phyloP scores from a whole-genome alignment of 768 basidiomycete species.

The Collybia nuda region DNA sequence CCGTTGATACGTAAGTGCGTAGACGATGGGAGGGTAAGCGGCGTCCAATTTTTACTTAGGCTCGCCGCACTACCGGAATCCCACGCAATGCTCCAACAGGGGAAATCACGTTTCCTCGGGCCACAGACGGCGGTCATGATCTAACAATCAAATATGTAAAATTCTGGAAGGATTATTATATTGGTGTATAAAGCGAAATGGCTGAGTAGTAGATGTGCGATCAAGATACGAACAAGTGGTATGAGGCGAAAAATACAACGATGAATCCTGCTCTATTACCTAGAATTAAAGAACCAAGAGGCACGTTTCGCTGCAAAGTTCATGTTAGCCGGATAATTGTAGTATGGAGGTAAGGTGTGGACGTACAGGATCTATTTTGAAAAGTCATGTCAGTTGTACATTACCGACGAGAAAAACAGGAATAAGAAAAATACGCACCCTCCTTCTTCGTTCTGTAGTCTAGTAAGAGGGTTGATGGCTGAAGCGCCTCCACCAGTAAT shows the following conservation, averaged over 20 bases:
- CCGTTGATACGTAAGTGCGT: too few relatives aligned
- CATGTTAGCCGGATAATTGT: constrained; percentile 16
- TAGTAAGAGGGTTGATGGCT: constrained; percentile 61
- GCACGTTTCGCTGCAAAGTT: constrained; percentile 74
- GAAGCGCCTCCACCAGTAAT: constrained; percentile 42
- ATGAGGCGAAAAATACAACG: constrained; percentile 13
- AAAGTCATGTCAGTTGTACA: constrained; percentile 8
- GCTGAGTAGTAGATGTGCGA: constrained; percentile 17
- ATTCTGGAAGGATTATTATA: constrained; percentile 8
- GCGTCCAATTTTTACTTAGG: too few relatives aligned
- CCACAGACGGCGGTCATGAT: too few relatives aligned
- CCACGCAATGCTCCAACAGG: too few relatives aligned
- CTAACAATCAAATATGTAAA: too few relatives aligned
- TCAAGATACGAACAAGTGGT: constrained; percentile 16
- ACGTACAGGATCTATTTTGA: constrained; percentile 39
- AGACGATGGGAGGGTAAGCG: too few relatives aligned
- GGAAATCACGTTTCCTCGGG: too few relatives aligned
- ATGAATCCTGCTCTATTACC: constrained; percentile 36
- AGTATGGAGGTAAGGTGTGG: constrained; percentile 16
- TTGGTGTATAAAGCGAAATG: constrained; percentile 2
- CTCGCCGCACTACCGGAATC: neutral
- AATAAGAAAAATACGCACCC: constrained; percentile 29
- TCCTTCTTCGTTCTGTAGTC: constrained; percentile 85
- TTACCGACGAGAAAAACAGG: constrained; percentile 9
- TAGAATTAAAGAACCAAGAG: constrained; percentile 91